Base-by-base conservation (phyloP, 495 filamentous ascomycete genomes). In the Parathielavia hyrcaniae region DNA sequence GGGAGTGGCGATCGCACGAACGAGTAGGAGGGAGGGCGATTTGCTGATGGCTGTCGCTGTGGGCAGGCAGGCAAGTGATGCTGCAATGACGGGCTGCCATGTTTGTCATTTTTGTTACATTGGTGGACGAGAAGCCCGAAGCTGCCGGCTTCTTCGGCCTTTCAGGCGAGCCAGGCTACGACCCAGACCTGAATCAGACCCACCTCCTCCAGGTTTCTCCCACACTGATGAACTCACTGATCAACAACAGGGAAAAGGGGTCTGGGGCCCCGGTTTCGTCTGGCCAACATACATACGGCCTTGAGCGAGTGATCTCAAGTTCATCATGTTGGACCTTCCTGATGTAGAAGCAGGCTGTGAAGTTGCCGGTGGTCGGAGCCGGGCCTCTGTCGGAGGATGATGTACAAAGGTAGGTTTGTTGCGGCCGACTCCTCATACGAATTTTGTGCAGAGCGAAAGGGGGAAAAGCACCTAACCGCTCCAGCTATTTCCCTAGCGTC, bases 221-320 rank as follows among this genome's bases (percentile, higher is more conserved):
- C 26, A 30, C 26, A 30, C 26, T 30, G 26, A 6, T 30, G 26
- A 30, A 30, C 26, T 30, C 26, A 30, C 2, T 30, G 6, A 30
- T 30, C 22, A 48, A 11, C 23, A 17, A 6, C 4, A n/a, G n/a
- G 30, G n/a, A 35, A 36, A 46, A 46, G 41, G 52, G 51, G 16
- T 47, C n/a, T 47, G 53, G 43, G 54, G 54, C 36, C 54, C 54
- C 54, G 23, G 36, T 39, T 49, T 41, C 5, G 35, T 47, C 22
- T 48, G 34, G 30, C 20, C 30, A 34, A 20, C 38, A 30, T 6
- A 30, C 2, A 6, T 30, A 6, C n/a, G 26, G 26, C 6, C 6
- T 30, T 30, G n/a, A n/a, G n/a, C n/a, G n/a, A n/a, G n/a, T 30
- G 2, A 30, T 30, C 6, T 6, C 26, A 30, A 30, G 26, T 30